Evolutionary conservation across 2,329 filamentous ascomycete species (phyloP), one percentile per base, ranked within the genome.

Genomic region (Cytospora piceae): DNA sequence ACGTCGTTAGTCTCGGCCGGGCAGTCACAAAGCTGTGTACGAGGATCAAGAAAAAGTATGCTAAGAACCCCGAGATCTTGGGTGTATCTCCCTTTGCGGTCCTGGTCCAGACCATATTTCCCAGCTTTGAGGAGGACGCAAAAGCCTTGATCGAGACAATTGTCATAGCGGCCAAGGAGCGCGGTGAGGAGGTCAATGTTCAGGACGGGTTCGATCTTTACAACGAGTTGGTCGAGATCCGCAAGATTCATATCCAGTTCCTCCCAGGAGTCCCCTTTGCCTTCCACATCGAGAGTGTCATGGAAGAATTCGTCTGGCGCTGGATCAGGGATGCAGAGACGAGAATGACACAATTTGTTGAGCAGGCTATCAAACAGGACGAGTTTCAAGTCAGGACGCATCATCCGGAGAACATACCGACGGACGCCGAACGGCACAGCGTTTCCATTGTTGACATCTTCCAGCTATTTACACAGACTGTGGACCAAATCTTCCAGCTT

Each of bases 201-300:
- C 87, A 97, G 73, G 95, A 99, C 75, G 95, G 94, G 0, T 98
- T 99, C 75, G 92, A 96, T 71, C 80, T 99, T 22, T 99, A 99
- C 79, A 90, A 87, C 72, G 93, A 96, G 73, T 82, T 99, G 64
- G 89, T 94, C 24, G 90, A 91, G 70, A 92, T 97, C 67, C 90
- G 95, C 34, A 84, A 86, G 39, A 92, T 96, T 31, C 94, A 97
- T 75, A 83, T 85, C 9, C 85, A 91, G 68, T 89, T 88, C 27
- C 83, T 97, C 22, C 92, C 92, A 0, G 83, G 83, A 70, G 81
- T 87, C 67, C 86, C 87, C 1, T 99, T 98, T 75, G 89, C 89
- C 5, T 97, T 98, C 75, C 88, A 93, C 70, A 86, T 99, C 53
- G 95, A 99, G 77, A 87, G 89, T 52, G 81, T 96, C 20, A 83